Evolutionary conservation across 805 yeast genomes (phyloP), one percentile per base, ranked within the genome.

Genomic region (Millerozyma acaciae): DNA sequence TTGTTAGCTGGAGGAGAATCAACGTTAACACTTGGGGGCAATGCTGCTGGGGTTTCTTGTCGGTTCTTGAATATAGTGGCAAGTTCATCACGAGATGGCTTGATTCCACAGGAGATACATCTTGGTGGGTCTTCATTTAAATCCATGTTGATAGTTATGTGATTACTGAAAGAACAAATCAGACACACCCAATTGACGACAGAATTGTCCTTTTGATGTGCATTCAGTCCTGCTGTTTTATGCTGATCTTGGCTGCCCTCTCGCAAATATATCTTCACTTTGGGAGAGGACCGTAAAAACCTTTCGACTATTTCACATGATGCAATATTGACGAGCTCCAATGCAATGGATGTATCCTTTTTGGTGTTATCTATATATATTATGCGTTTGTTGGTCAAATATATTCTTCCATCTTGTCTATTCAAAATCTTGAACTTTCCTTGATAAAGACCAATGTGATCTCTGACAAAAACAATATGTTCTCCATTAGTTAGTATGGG

Each of bases 101-200:
- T 55, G 12, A 66, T 54, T 8, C 73, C 73, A 47, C 73, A 67
- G 6, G 68, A 56, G 1, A 47, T 52, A 40, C 73, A 67, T 33
- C 45, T 43, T 6, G 68, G 68, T 9, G 45, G 44, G n/a, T 43
- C 38, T 13, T 38, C 24, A 14, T 38, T 41, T 15, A 48, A 21
- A 27, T 55, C 52, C 12, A 42, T 38, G 7, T 42, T 41, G 9
- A 43, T 28, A 6, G 38, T 24, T 16, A 56, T 39, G 28, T 49
- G 56, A 48, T 87, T 86, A 16, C 79, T 66, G 51, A 68, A 84
- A n/a, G 77, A 76, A 56, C 98, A 90, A 3, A 93, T 89, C n/a
- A 83, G 81, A 54, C 98, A 90, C 1, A 73, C 70, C 98, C 98
- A 90, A 19, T 68, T 62, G 12, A 52, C 39, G n/a, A 10, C 25